Percentiles rank a stretch among this genome's conserved stretches.
Conservation (phyloP, 1,139 yeast species). For the Candida sp. region DNA sequence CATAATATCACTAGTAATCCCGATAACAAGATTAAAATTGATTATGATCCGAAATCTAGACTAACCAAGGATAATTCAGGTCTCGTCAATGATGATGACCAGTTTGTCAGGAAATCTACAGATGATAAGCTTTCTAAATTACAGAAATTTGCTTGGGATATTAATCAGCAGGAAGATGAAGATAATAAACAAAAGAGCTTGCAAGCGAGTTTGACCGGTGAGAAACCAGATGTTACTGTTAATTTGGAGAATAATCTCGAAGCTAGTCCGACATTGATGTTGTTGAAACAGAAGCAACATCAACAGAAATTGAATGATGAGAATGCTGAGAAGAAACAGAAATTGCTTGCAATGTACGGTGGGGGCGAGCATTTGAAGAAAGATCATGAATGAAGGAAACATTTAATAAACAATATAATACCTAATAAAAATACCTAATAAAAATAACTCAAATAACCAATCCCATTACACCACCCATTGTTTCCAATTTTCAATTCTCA, state of each 20-base stretch:
- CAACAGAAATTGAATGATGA: conserved; percentile 23
- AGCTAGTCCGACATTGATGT: conserved; percentile 59
- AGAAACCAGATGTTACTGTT: conserved; percentile 22
- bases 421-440: no score
- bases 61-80: conserved; percentile 46
- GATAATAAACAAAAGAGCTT: conserved; percentile 14
- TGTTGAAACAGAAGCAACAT: conserved; percentile 39
- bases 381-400: not conserved
- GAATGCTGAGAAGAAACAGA: conserved; percentile 19
- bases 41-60: conserved; percentile 58
- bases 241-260: conserved; percentile 45
- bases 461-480: conserved; percentile 11
- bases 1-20: conserved; percentile 10
- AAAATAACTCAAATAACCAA: not conserved
- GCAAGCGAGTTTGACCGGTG: conserved; percentile 8
- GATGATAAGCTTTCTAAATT: conserved; percentile 45
- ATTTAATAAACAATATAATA: no score
- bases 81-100: conserved; percentile 44
- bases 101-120: conserved; percentile 52
- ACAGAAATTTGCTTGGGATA: conserved; percentile 55
- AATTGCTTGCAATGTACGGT: conserved; percentile 30
- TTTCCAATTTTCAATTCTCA: conserved; percentile 16
- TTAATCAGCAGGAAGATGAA: conserved; percentile 18
- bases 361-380: conserved; percentile 8
- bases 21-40: conserved; percentile 14